Base-by-base conservation (phyloP, 768 basidiomycete genomes). In the Tephrocybe sp. region DNA sequence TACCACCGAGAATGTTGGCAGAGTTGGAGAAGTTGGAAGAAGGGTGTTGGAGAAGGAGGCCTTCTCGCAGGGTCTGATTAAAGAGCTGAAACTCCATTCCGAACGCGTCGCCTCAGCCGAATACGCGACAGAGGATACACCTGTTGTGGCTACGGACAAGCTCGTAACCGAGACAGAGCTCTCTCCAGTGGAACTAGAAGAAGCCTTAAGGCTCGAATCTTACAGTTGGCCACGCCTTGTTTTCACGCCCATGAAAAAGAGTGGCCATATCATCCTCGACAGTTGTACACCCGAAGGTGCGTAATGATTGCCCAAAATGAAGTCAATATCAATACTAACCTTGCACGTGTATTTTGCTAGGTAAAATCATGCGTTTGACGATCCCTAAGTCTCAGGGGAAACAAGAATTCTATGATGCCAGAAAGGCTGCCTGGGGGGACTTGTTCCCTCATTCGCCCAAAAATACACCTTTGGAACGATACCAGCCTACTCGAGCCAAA, bases 301-400 rank as follows among this genome's bases (percentile, higher is more conserved):
- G 74, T 62, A 5, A 12, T 12, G 24, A 6, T 38, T 39, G 33
- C 12, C 4, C 14, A n/a, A 10, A 28, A 15, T 10, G n/a, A 51
- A 32, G 43, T 55, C 32, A 15, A 43, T 5, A n/a, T 12, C 39
- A 51, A 50, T 37, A 21, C 33, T n/a, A n/a, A n/a, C n/a, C n/a
- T 30, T 2, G 25, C 23, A 24, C 51, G 11, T 36, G 14, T n/a
- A 5, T 47, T 23, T 54, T 23, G 18, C 48, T 48, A 97, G 96
- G 90, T 26, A 86, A 90, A 69, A 88, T 98, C 41, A 88, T 94
- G 80, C 85, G 96, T 4, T 73, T 95, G 68, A 96, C 89, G 4
- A 85, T 96, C 33, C 90, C 96, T 0, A 93, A 84, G 59, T 95
- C 92, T 2, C 94, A 95, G 70, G 94, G 94, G n/a, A 95, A 93